These are phyloP conservation scores for Picea engelmannii DNA, from an alignment of 83 land plant genomes.

Conservation along the genomic window DNA sequence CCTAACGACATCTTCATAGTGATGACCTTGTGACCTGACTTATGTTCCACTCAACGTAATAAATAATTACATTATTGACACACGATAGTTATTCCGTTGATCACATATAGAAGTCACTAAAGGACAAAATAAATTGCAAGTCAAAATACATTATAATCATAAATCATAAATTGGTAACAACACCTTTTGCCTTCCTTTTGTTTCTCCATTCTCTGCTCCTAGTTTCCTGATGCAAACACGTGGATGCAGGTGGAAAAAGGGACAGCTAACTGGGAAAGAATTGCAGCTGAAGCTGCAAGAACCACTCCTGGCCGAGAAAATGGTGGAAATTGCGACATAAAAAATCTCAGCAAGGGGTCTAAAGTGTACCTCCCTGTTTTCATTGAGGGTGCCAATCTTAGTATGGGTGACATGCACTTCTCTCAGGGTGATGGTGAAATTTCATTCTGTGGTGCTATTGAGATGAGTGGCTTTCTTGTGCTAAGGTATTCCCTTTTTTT, in stretches of 20 bases:
- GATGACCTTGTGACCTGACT: too few relatives aligned
- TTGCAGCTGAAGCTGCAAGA: constrained; percentile 46
- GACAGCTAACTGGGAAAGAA: constrained; percentile 33
- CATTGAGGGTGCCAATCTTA: constrained; percentile 43
- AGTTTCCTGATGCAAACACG: not conserved
- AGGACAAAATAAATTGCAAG: not conserved
- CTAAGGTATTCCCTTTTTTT: constrained; percentile 19
- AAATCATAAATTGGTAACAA: not conserved
- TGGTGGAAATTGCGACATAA: constrained; percentile 54
- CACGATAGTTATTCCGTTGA: too few relatives aligned
- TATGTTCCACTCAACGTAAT: too few relatives aligned
- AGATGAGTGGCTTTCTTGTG: constrained; percentile 51
- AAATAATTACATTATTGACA: too few relatives aligned
- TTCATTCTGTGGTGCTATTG: constrained; percentile 47
- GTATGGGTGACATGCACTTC: constrained; percentile 58
- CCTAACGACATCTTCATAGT: too few relatives aligned
- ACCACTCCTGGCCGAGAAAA: constrained; percentile 51
- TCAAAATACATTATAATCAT: not conserved
- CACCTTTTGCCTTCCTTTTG: not conserved
- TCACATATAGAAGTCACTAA: not conserved
- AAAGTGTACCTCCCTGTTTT: constrained; percentile 47
- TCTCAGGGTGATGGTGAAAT: constrained; percentile 55
- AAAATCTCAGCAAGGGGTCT: constrained; percentile 44
- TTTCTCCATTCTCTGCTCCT: not conserved
- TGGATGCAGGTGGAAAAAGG: constrained; percentile 32